Conservation (phyloP, 495 filamentous ascomycete genomes). For the Aspergillus leporis region DNA sequence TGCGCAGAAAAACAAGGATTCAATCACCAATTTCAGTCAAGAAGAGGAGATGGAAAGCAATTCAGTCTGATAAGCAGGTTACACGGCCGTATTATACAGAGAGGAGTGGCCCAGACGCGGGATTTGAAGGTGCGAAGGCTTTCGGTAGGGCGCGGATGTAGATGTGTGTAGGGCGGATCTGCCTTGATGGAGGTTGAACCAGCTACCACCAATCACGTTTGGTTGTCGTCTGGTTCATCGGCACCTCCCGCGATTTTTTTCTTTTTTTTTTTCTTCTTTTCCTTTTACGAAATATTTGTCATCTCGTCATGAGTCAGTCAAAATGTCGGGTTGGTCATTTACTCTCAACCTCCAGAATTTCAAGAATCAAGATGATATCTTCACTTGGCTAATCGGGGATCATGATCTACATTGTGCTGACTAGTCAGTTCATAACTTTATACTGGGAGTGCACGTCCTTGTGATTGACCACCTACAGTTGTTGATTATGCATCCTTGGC, state of each 20-base stretch:
- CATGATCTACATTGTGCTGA: no score
- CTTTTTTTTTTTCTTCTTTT: conserved; percentile 1
- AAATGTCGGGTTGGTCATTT: background rate
- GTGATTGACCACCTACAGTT: background rate
- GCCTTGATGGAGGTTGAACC: background rate
- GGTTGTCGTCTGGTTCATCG: conserved; percentile 1
- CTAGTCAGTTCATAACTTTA: background rate
- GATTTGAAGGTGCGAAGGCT: background rate
- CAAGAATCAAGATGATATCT: background rate
- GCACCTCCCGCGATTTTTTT: conserved; percentile 7
- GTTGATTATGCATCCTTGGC: background rate
- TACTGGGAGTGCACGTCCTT: background rate
- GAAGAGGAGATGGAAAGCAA: background rate
- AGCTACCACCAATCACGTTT: background rate
- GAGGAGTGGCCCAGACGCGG: conserved; percentile 1
- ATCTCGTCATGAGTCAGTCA: background rate
- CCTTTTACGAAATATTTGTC: background rate
- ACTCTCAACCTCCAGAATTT: background rate
- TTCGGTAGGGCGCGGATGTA: conserved; percentile 16
- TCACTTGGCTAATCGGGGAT: no score
- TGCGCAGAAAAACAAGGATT: background rate
- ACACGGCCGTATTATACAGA: conserved; percentile 4
- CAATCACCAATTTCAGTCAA: background rate
- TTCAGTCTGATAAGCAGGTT: background rate
- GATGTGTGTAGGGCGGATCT: background rate